Evolutionary conservation across 2,329 filamentous ascomycete genomes (phyloP).

Genomic region (Pyrenochaeta sp.): DNA sequence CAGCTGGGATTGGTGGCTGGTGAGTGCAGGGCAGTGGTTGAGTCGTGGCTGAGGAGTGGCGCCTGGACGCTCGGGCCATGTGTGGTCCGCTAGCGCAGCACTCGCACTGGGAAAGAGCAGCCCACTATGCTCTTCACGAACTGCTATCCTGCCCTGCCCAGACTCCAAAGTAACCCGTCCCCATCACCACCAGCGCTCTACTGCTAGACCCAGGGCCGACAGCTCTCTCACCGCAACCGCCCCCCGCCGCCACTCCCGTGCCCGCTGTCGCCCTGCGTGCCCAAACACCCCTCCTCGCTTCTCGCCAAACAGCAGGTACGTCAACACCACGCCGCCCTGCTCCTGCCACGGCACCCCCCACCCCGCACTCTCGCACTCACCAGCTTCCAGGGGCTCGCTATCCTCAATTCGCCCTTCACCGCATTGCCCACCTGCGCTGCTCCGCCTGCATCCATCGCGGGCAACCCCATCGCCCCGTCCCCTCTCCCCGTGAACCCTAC

Average conservation of each 20-base stretch:
- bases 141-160: slow-evolving; percentile 28
- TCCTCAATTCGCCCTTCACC: not conserved
- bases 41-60: too few relatives aligned
- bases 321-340: slow-evolving; percentile 42
- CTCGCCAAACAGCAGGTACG: slow-evolving; percentile 44
- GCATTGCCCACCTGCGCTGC: slow-evolving; percentile 21
- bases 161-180: slow-evolving; percentile 24
- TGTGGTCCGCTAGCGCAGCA: slow-evolving; percentile 6
- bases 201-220: slow-evolving; percentile 18
- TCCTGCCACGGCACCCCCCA: too few relatives aligned
- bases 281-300: slow-evolving; percentile 35
- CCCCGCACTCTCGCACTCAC: too few relatives aligned
- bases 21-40: too few relatives aligned
- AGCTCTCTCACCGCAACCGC: slow-evolving; percentile 15
- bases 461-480: slow-evolving; percentile 28
- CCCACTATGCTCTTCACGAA: slow-evolving; percentile 23
- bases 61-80: not conserved
- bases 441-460: slow-evolving; percentile 18
- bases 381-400: slow-evolving; percentile 9
- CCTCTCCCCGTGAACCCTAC: slow-evolving; percentile 25
- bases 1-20: too few relatives aligned
- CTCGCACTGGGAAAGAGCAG: slow-evolving; percentile 11
- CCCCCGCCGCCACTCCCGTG: slow-evolving; percentile 17
- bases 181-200: slow-evolving; percentile 13
- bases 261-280: slow-evolving; percentile 18